Evolutionary conservation across 257 asterid genomes (phyloP).

Genomic region (Mitragyna speciosa): DNA sequence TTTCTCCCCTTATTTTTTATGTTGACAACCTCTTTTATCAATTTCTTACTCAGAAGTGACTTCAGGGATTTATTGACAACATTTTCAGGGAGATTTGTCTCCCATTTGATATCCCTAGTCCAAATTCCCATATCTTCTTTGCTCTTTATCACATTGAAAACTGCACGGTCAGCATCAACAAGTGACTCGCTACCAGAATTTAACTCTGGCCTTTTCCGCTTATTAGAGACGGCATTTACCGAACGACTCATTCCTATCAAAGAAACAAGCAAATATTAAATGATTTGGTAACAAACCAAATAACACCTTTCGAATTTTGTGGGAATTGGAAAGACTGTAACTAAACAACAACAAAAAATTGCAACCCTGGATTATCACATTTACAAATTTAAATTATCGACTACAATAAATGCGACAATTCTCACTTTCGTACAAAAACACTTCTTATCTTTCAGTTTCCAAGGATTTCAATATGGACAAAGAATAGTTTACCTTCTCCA

Average conservation of each 20-base stretch:
- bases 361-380: too few species aligned
- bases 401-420: too few species aligned
- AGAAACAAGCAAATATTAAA: neutral
- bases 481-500: too few species aligned
- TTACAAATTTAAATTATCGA: too few species aligned
- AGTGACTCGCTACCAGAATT: conserved; percentile 27
- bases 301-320: too few species aligned
- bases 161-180: conserved; percentile 36
- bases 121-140: conserved; percentile 42
- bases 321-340: too few species aligned
- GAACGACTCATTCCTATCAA: conserved; percentile 27
- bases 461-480: too few species aligned
- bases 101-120: conserved; percentile 42
- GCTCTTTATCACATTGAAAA: conserved; percentile 44
- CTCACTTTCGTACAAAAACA: too few species aligned
- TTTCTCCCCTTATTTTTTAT: conserved; percentile 39
- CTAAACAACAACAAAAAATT: too few species aligned
- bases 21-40: conserved; percentile 55
- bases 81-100: conserved; percentile 29
- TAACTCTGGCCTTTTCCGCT: conserved; percentile 52
- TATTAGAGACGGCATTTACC: conserved; percentile 10
- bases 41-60: conserved; percentile 27
- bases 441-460: too few species aligned
- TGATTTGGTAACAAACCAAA: neutral
- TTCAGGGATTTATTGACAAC: conserved; percentile 39